Conservation (phyloP, 2,329 filamentous ascomycete species). For the Trichoderma lentiforme region DNA sequence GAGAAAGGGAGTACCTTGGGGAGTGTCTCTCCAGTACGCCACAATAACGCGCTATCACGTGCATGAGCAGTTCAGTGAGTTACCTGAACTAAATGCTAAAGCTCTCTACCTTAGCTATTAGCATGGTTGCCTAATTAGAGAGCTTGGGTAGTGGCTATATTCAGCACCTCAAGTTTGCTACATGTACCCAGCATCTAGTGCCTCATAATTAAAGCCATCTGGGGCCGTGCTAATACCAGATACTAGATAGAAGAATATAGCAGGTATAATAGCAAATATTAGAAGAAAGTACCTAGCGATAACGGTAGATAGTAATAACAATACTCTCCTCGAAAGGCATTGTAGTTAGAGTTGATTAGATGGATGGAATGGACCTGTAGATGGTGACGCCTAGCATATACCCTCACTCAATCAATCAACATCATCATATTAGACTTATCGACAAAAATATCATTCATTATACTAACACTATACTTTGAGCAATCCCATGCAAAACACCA, state of each 20-base stretch:
- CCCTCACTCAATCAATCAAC: not conserved
- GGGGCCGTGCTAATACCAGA: not conserved
- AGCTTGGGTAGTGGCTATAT: not conserved
- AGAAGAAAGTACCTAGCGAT: not conserved
- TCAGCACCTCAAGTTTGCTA: not conserved
- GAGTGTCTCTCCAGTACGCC: not conserved
- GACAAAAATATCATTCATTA: not conserved
- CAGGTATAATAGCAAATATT: too few relatives aligned
- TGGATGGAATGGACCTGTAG: not conserved
- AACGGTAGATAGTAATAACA: not conserved
- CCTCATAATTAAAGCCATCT: too few relatives aligned
- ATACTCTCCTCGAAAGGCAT: not conserved
- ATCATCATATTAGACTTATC: not conserved
- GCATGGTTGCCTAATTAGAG: not conserved
- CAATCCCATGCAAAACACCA: not conserved
- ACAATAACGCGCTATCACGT: constrained; percentile 32
- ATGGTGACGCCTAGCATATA: not conserved
- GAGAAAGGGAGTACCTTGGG: not conserved
- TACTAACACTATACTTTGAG: not conserved
- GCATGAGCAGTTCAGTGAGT: not conserved
- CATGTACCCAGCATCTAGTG: too few relatives aligned
- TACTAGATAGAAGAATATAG: not conserved
- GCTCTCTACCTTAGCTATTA: too few relatives aligned
- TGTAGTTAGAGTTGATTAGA: not conserved
- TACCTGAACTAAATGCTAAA: not conserved